Base-by-base conservation (phyloP, 2,329 filamentous ascomycete genomes). In the Dactylellina sp. region DNA sequence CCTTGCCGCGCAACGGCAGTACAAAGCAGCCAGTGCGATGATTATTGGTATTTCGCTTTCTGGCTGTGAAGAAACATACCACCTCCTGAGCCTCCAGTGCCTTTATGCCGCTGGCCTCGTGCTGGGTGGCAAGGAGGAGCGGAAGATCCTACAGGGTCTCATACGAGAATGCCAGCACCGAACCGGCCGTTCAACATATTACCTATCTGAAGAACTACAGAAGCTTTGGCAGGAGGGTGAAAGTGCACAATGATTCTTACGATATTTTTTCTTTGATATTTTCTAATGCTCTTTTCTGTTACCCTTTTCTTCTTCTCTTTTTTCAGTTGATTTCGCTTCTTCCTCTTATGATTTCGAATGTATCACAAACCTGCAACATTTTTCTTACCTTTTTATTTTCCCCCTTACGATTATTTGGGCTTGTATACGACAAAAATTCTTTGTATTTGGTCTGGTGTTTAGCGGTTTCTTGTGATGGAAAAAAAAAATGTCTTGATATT, bases 211-310 rank as follows among this genome's bases (percentile, higher is more conserved):
- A 32, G 70, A 74, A 24, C 24, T 74, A n/a, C 70, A 65, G 18
- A 74, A 74, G 55, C 42, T 74, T 24, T 74, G 70, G 70, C 70
- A 74, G 22, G 61, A 66, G 42, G 61, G 61, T 24, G 70, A 74
- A 32, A 24, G 46, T 4, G 37, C 70, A 4, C 66, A 64, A 65
- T 50, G 53, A 59, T 44, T 49, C 5, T 56, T 14, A 71, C 50
- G 57, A 55, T 24, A 39, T 46, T 14, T 40, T 22, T 24, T 42
- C 7, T 32, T 18, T 25, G 22, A 47, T 40, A 39, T 46, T 47
- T 47, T 24, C 35, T 24, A n/a, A 11, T 25, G 44, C n/a, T 25
- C 55, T 55, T 64, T 55, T 22, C 22, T 20, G 16, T 14, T 35
- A 52, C n/a, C 14, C 53, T 53, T 63, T 56, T 42, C 20, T 56